A percentile compares a stretch with the other conserved stretches of the same genome.
These are phyloP conservation scores for Citeromyces siamensis DNA, from an alignment of 1,139 yeast species.

Conservation along the genomic window DNA sequence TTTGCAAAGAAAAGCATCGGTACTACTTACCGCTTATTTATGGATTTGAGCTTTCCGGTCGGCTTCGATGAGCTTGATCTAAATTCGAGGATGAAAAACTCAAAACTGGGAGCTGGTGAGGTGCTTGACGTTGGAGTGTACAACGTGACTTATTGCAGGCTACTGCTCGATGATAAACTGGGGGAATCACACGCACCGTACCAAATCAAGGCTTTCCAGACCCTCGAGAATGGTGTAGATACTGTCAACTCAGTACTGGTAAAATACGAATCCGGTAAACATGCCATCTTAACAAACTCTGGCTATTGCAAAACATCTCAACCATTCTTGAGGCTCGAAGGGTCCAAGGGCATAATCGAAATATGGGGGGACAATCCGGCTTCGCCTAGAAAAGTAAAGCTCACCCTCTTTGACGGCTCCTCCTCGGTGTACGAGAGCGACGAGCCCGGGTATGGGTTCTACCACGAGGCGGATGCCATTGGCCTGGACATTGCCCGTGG, in stretches of 20 bases:
- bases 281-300: constrained; percentile 25
- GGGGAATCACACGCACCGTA: constrained; percentile 21
- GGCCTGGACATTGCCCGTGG: constrained; percentile 9
- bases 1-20: constrained; percentile 35
- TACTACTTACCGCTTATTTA: constrained; percentile 26
- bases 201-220: constrained; percentile 20
- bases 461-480: constrained; percentile 13
- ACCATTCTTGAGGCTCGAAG: constrained; percentile 26
- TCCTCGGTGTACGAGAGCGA: constrained; percentile 6
- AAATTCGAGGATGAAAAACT: constrained; percentile 27
- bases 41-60: constrained; percentile 21
- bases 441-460: constrained; percentile 12
- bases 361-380: constrained; percentile 26
- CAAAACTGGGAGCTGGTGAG: constrained; percentile 46
- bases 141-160: constrained; percentile 30
- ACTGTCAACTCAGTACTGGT: constrained; percentile 24
- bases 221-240: constrained; percentile 26
- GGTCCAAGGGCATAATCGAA: constrained; percentile 25
- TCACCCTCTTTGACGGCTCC: constrained; percentile 8
- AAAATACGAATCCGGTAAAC: constrained; percentile 23
- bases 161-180: constrained; percentile 15
- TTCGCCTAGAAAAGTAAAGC: constrained; percentile 15
- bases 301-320: constrained; percentile 15
- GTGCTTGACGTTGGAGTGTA: constrained; percentile 50
- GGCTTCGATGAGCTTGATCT: constrained; percentile 15